Conservation (phyloP, 805 yeast species). For the Candida maltosa region DNA sequence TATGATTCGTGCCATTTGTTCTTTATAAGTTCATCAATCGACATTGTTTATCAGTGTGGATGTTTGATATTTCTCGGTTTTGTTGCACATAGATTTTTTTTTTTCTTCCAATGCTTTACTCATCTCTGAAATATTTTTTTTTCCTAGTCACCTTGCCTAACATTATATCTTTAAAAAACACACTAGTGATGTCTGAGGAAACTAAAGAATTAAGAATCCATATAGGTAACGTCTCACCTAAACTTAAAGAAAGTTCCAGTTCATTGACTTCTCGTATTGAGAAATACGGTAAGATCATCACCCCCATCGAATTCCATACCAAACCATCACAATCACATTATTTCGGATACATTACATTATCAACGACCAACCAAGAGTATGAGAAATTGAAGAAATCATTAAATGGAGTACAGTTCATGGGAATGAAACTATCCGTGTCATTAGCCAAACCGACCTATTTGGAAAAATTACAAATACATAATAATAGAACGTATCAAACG, state of each 20-base stretch:
- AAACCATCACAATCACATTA: slow-evolving; percentile 52
- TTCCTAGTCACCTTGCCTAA: background rate
- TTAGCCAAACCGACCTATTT: slow-evolving; percentile 57
- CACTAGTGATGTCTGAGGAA: background rate
- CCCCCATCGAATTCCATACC: slow-evolving; percentile 48
- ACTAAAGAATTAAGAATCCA: slow-evolving; percentile 39
- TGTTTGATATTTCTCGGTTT: background rate
- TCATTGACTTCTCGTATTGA: slow-evolving; percentile 55
- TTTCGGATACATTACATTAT: slow-evolving; percentile 69
- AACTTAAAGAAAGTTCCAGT: slow-evolving; percentile 40
- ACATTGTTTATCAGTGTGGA: background rate
- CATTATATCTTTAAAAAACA: background rate
- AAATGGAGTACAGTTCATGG: slow-evolving; percentile 75
- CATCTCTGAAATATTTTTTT: slow-evolving; percentile 1
- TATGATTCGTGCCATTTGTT: slow-evolving; percentile 2
- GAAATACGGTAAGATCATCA: slow-evolving; percentile 56
- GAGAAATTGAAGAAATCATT: slow-evolving; percentile 52
- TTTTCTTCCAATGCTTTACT: background rate
- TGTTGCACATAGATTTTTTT: slow-evolving; percentile 1
- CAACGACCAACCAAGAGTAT: slow-evolving; percentile 43
- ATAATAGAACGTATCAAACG: slow-evolving; percentile 30
- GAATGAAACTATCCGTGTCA: slow-evolving; percentile 58
- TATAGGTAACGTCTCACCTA: slow-evolving; percentile 64
- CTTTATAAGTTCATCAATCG: background rate
- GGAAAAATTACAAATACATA: slow-evolving; percentile 11